A percentile compares a stretch with the other conserved stretches of the same genome.
Conservation (phyloP, 306 rosid species). For the Acacia confusa region DNA sequence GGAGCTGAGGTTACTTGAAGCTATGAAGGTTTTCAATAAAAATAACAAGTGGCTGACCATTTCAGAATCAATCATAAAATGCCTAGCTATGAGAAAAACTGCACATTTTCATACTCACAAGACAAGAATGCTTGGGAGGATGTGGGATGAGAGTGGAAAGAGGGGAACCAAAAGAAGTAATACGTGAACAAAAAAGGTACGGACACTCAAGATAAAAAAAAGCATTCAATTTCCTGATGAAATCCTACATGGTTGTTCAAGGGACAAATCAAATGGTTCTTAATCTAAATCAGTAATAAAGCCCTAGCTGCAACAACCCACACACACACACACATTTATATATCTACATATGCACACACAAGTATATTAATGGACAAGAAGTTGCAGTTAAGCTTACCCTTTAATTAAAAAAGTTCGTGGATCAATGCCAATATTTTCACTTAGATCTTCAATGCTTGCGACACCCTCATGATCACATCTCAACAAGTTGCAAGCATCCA, state of each 20-base stretch:
- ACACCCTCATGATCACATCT: constrained; percentile 37
- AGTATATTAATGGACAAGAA: not conserved
- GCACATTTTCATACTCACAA: not conserved
- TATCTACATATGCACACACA: too few relatives aligned
- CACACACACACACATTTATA: not conserved
- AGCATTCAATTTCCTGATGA: not conserved
- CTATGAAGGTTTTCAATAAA: not conserved
- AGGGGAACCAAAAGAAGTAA: not conserved
- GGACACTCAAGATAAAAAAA: not conserved
- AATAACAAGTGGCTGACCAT: not conserved
- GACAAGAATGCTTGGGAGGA: not conserved
- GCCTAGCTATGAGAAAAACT: not conserved
- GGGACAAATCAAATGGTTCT: not conserved
- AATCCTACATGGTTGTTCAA: not conserved
- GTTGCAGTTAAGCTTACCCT: constrained; percentile 28
- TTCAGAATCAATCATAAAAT: not conserved
- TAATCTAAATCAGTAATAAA: not conserved
- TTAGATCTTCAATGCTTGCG: constrained; percentile 53
- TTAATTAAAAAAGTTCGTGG: not conserved
- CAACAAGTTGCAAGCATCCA: constrained; percentile 56
- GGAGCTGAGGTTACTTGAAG: not conserved
- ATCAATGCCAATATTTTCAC: constrained; percentile 23
- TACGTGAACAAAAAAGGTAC: not conserved
- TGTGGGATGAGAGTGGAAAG: not conserved
- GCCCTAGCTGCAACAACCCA: not conserved